phyloP scores from a whole-genome alignment of 2,329 filamentous ascomycete genomes.

The Macroventuria anomochaeta region DNA sequence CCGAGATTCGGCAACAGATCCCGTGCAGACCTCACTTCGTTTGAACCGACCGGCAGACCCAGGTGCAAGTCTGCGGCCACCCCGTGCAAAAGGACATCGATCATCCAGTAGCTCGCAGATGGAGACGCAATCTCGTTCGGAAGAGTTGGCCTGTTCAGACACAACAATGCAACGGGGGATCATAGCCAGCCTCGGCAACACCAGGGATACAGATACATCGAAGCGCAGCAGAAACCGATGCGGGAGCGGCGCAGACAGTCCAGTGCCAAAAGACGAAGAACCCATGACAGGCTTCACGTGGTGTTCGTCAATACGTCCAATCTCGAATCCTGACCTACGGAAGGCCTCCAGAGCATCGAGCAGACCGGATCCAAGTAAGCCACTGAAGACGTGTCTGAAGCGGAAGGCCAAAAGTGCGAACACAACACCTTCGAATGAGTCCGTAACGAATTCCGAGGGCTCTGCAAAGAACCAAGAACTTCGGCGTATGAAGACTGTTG shows the following conservation, averaged over 20 bases:
- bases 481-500: conserved; percentile 40
- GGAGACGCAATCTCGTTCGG: conserved; percentile 12
- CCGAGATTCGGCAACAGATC: neutral
- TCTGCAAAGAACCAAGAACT: conserved; percentile 8
- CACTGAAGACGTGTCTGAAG: conserved; percentile 40
- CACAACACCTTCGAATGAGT: conserved; percentile 22
- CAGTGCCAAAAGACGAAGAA: neutral
- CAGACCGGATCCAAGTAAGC: conserved; percentile 1
- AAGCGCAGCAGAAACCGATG: neutral
- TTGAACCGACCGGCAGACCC: neutral
- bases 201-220: neutral
- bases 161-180: neutral
- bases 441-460: neutral
- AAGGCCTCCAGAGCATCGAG: conserved; percentile 1
- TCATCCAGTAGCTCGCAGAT: conserved; percentile 20
- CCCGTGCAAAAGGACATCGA: conserved; percentile 1
- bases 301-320: conserved; percentile 2
- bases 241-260: neutral
- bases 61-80: neutral
- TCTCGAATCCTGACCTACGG: conserved; percentile 12
- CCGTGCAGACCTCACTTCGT: neutral
- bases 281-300: neutral
- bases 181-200: neutral
- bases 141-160: conserved; percentile 14
- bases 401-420: conserved; percentile 32